These are phyloP conservation scores for Cladophialophora chaetospira DNA, from an alignment of 2,329 filamentous ascomycete species.

Conservation along the genomic window DNA sequence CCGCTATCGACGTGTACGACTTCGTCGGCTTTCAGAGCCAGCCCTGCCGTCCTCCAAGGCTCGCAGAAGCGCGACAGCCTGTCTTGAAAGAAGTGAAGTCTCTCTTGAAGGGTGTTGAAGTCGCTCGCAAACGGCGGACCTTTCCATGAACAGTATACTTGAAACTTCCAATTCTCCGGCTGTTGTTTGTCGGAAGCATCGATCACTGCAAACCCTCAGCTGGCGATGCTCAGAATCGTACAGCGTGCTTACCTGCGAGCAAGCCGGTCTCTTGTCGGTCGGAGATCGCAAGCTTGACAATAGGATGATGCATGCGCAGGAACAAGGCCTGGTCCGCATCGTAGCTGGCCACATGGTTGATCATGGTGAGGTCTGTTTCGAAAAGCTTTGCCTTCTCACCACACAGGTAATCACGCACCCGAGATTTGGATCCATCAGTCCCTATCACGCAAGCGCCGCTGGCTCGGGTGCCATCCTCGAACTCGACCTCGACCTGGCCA, in stretches of 20 bases:
- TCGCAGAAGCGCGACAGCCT: neutral
- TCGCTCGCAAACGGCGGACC: neutral
- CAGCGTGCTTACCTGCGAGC: neutral
- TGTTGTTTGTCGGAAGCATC: constrained; percentile 5
- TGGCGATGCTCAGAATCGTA: neutral
- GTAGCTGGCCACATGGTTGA: constrained; percentile 9
- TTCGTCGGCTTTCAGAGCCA: constrained; percentile 14
- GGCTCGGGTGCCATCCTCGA: constrained; percentile 25
- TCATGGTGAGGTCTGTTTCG: neutral
- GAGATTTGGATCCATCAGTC: constrained; percentile 34
- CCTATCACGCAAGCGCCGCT: constrained; percentile 31
- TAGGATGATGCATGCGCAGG: constrained; percentile 12
- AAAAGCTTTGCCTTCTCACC: neutral
- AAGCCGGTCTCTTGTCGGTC: neutral
- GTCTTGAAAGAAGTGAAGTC: neutral
- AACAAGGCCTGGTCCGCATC: neutral
- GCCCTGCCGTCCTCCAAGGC: neutral
- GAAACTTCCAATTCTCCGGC: constrained; percentile 4
- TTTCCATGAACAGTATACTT: neutral
- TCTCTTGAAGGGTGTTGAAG: neutral
- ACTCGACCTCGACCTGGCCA: constrained; percentile 12
- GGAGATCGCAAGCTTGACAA: constrained; percentile 6
- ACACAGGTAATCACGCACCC: constrained; percentile 24
- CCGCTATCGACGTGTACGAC: constrained; percentile 24
- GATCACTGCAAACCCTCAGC: neutral